Evolutionary conservation across 176 grass and related monocot species (phyloP).

Genomic region (Puccinellia tenuiflora): DNA sequence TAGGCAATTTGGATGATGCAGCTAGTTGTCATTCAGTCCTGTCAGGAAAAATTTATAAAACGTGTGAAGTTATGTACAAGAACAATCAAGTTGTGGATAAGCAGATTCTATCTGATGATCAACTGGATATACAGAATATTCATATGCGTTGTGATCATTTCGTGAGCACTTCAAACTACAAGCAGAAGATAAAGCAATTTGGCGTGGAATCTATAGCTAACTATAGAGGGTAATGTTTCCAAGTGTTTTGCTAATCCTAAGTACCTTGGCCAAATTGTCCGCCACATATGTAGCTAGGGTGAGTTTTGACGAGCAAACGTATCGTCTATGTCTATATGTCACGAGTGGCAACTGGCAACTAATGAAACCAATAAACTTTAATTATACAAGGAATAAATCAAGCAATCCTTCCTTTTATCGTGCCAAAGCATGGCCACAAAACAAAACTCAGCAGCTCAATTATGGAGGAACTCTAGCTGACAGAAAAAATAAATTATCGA

Average conservation of each 20-base stretch:
- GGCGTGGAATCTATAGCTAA: background rate
- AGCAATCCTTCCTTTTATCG: background rate
- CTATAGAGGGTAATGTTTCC: background rate
- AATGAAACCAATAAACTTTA: background rate
- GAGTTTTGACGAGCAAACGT: no score
- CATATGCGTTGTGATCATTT: conserved; percentile 3
- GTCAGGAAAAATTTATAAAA: background rate
- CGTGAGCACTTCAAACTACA: conserved; percentile 3
- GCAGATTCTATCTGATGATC: conserved; percentile 30
- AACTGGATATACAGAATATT: conserved; percentile 9
- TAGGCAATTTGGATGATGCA: background rate
- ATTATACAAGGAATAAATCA: background rate
- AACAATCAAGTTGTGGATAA: background rate
- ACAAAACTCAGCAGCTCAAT: background rate
- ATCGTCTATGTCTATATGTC: no score
- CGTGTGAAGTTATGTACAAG: background rate
- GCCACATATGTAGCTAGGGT: no score
- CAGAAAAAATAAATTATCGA: background rate
- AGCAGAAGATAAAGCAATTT: conserved; percentile 22
- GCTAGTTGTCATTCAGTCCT: background rate
- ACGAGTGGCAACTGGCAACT: background rate
- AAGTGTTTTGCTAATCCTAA: background rate
- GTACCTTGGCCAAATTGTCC: no score
- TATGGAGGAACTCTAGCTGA: background rate
- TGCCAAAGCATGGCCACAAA: background rate